Evolutionary conservation across 768 basidiomycete species (phyloP).

Genomic region (Tricholoma sp.): DNA sequence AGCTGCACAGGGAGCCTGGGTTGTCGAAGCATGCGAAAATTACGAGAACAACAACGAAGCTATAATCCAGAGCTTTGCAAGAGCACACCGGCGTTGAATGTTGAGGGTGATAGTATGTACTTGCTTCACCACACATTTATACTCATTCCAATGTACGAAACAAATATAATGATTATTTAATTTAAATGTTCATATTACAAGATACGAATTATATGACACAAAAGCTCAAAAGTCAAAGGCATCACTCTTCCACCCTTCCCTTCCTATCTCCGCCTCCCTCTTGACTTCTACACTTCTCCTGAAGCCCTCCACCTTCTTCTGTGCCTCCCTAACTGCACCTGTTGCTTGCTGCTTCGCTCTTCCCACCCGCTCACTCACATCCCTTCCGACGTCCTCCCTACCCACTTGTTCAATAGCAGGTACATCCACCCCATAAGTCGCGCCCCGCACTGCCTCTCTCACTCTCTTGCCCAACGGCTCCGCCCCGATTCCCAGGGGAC

Average conservation of each 20-base stretch:
- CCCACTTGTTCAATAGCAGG: constrained; percentile 19
- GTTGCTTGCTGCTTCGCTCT: constrained; percentile 21
- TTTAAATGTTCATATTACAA: no score
- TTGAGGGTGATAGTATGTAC: no score
- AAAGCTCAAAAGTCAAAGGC: constrained; percentile 32
- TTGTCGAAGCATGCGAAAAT: constrained; percentile 21
- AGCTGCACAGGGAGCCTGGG: constrained; percentile 11
- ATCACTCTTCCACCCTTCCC: constrained; percentile 42
- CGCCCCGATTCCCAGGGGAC: constrained; percentile 54
- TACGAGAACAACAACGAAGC: constrained; percentile 22
- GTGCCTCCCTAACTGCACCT: constrained; percentile 27
- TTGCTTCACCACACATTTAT: no score
- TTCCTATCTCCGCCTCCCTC: constrained; percentile 29
- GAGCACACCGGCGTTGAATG: not conserved
- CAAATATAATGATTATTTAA: no score
- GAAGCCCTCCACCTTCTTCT: constrained; percentile 36
- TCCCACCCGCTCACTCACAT: constrained; percentile 18
- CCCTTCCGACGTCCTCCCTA: constrained; percentile 13
- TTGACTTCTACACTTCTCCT: constrained; percentile 39
- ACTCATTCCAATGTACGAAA: no score
- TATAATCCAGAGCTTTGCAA: constrained; percentile 9
- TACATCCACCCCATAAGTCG: constrained; percentile 21
- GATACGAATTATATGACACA: no score
- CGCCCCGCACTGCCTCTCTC: constrained; percentile 24
- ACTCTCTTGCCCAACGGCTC: constrained; percentile 35